Conservation (phyloP, 2,329 filamentous ascomycete species). For the Diplocarpon rosae region DNA sequence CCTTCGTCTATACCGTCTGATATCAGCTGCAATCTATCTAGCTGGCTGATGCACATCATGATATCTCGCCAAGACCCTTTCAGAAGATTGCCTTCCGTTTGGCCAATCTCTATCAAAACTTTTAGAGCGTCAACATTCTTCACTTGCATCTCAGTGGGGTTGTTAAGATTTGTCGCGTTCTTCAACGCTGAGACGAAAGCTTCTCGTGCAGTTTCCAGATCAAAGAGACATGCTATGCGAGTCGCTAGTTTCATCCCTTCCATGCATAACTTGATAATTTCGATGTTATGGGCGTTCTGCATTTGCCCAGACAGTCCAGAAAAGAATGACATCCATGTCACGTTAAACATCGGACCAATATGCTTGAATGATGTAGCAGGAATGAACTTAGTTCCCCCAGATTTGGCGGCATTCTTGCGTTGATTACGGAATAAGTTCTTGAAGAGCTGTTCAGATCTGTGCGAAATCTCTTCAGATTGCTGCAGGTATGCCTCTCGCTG, state of each 20-base stretch:
- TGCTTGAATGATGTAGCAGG: slow-evolving; percentile 89
- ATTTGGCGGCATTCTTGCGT: slow-evolving; percentile 62
- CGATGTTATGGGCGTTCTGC: slow-evolving; percentile 85
- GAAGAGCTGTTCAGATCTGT: slow-evolving; percentile 71
- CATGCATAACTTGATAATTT: slow-evolving; percentile 84
- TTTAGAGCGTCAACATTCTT: slow-evolving; percentile 96
- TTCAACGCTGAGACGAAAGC: slow-evolving; percentile 90
- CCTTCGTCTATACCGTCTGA: slow-evolving; percentile 91
- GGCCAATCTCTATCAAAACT: slow-evolving; percentile 80
- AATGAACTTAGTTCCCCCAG: slow-evolving; percentile 64
- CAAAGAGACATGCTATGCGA: slow-evolving; percentile 85
- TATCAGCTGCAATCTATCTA: slow-evolving; percentile 90
- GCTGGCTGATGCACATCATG: slow-evolving; percentile 86
- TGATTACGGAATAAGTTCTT: slow-evolving; percentile 88
- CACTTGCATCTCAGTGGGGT: slow-evolving; percentile 84
- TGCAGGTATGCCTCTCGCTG: slow-evolving; percentile 89
- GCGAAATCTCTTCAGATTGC: slow-evolving; percentile 83
- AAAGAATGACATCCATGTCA: slow-evolving; percentile 98
- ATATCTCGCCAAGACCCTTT: slow-evolving; percentile 93
- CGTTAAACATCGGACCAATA: slow-evolving; percentile 96
- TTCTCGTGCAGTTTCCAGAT: slow-evolving; percentile 82
- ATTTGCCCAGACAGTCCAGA: slow-evolving; percentile 88
- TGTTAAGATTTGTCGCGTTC: slow-evolving; percentile 92
- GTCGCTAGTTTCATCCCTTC: slow-evolving; percentile 94
- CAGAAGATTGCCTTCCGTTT: slow-evolving; percentile 83